Base-by-base conservation (phyloP, 345 rosid species). In the Noccaea caerulescens region DNA sequence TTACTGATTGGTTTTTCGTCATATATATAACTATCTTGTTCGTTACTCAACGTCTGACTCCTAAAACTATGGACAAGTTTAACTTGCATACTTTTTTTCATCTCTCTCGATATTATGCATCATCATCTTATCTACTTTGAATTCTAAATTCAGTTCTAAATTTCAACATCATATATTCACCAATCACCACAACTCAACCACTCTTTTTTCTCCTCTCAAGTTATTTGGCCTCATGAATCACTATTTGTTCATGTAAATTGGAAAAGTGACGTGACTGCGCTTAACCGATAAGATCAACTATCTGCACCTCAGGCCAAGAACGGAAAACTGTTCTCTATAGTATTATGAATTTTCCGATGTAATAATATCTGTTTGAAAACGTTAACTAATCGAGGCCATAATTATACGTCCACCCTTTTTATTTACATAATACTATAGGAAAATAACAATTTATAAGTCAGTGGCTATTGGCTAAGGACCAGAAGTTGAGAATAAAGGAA, bases 401-500 rank as follows among this genome's bases (percentile, higher is more conserved):
- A 11, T 58, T 51, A 61, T 54, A 16, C 18, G 49, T 50, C 51
- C 18, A 43, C 37, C 27, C 68, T 59, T 73, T 16, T 16, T 59
- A 67, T 67, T 74, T 67, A 66, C 57, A 51, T 16, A 33, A 42
- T 50, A 66, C 46, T 58, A 33, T 16, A 16, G 18, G 18, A 16
- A 16, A 1, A 16, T 16, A 16, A 16, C 18, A 16, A 16, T 16
- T 16, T 16, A 16, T 16, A 16, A 16, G 18, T 16, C 18, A 16
- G 18, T 16, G 18, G 18, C 18, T 16, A 16, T 16, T 16, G 55
- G 98, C 93, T 80, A 92, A 71, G 11, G 85, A 74, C 92, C 90
- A 90, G 70, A 85, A 89, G 79, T 87, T 85, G 79, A 87, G 62
- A 68, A 90, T 77, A 66, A 86, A 86, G 46, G 88, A 87, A 1